Percentiles rank a stretch among this genome's conserved stretches.
Evolutionary conservation across 768 basidiomycete genomes (phyloP).

Genomic region (Mycena kentingensis): DNA sequence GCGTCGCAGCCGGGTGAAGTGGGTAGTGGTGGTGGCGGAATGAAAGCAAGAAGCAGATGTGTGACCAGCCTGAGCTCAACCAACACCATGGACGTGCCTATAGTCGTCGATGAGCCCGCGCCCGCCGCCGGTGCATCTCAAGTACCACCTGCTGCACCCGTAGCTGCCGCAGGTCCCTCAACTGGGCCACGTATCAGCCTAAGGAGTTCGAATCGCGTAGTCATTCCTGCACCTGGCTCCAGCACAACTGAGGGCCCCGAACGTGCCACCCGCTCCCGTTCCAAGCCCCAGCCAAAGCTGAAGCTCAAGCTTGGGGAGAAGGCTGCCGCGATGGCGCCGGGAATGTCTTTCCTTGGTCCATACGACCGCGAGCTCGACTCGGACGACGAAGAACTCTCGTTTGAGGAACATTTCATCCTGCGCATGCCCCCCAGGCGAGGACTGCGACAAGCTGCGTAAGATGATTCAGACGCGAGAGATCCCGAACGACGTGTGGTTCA

Average conservation of each 20-base stretch:
- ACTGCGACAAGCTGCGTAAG: slow-evolving; percentile 77
- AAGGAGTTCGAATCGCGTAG: slow-evolving; percentile 18
- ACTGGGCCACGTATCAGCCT: no score
- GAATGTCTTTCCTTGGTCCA: slow-evolving; percentile 85
- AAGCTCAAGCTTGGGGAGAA: slow-evolving; percentile 89
- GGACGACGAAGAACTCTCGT: slow-evolving; percentile 90
- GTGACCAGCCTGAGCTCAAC: no score
- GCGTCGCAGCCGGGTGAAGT: no score
- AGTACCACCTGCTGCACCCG: no score
- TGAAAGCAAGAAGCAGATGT: no score
- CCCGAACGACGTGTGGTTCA: slow-evolving; percentile 90
- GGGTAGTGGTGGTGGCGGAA: no score
- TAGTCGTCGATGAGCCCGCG: no score
- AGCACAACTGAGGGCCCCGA: slow-evolving; percentile 42
- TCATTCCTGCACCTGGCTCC: slow-evolving; percentile 19
- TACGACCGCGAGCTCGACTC: slow-evolving; percentile 96
- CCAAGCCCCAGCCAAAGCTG: slow-evolving; percentile 70
- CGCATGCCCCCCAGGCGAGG: slow-evolving; percentile 84
- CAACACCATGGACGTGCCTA: no score
- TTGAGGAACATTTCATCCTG: slow-evolving; percentile 97
- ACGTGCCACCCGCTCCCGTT: slow-evolving; percentile 60
- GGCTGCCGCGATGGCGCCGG: slow-evolving; percentile 76
- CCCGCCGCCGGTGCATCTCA: no score
- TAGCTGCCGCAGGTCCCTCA: no score
- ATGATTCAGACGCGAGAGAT: slow-evolving; percentile 81